Evolutionary conservation across 352 stramenopile genomes (phyloP), one percentile per base, ranked within the genome.

Genomic region (Lagenidium giganteum): DNA sequence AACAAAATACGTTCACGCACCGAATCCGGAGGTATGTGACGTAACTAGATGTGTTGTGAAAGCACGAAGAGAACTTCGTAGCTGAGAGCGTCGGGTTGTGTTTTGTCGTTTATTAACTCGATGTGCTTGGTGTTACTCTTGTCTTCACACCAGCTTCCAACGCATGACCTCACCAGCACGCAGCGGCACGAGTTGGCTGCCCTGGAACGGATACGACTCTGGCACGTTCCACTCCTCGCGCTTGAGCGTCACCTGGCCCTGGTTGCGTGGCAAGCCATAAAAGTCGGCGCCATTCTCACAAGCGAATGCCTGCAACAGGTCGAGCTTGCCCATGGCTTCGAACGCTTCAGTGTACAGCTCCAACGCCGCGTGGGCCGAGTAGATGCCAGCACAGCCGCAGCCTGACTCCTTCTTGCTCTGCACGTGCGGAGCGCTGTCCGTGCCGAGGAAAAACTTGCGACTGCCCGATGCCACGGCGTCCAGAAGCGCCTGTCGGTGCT

Each of bases 291-390:
- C 97, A 58, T 97, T 83, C 52, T 96, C 76, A 57, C 89, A 97
- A 9, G 80, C 81, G 69, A 99, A 99, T 26, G 77, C 85, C 56
- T 97, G 83, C 29, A 99, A 69, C 30, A 95, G 73, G 37, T 98
- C 91, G 22, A 99, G 66, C 47, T 86, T 84, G 37, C 82, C 92
- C 20, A 88, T 81, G 21, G 64, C 62, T 25, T 99, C 96, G 66
- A 99, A 99, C 8, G 93, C 95, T 55, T 98, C 90, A 2, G 94
- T 93, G 65, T 99, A 99, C 50, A 99, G 64, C 62, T 99, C 93
- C 8, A 99, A 52, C 17, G 94, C 93, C 13, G 89, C 89, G 65
- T 98, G 95, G 11, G 90, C 96, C 26, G 95, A 98, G 72, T 98
- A 99, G 35, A 98, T 95, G 20, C 97, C 97, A 6, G 96, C 96